Conservation (phyloP, 352 stramenopile genomes). For the Phytophthora cactorum region DNA sequence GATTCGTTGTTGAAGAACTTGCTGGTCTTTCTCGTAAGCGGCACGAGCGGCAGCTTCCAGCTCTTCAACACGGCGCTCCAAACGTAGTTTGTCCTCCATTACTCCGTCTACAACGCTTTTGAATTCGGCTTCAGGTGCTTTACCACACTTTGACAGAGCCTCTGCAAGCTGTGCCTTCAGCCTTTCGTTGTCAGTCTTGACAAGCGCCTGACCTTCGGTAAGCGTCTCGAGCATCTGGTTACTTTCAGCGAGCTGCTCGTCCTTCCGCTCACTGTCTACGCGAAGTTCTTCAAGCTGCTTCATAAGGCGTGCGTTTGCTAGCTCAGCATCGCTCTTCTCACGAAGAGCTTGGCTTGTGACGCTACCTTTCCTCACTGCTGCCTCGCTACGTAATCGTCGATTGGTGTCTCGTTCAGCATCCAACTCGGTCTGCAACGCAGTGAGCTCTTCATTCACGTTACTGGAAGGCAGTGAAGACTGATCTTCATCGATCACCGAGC, state of each 20-base stretch:
- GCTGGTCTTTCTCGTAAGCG: constrained; percentile 40
- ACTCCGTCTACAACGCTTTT: constrained; percentile 16
- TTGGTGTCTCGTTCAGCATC: constrained; percentile 38
- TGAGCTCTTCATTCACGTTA: constrained; percentile 17
- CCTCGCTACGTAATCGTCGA: constrained; percentile 36
- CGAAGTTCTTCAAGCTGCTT: constrained; percentile 42
- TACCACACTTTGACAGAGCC: constrained; percentile 6
- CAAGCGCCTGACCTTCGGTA: constrained; percentile 29
- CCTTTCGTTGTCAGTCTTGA: constrained; percentile 46
- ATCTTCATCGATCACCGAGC: background rate
- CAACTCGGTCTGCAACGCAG: constrained; percentile 42
- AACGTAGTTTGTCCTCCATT: constrained; percentile 22
- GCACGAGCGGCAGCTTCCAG: constrained; percentile 35
- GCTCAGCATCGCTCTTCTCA: constrained; percentile 32
- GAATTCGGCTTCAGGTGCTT: constrained; percentile 6
- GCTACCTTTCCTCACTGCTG: constrained; percentile 13
- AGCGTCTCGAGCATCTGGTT: constrained; percentile 52
- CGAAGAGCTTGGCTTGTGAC: constrained; percentile 17
- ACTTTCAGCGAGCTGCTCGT: constrained; percentile 43
- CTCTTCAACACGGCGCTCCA: constrained; percentile 29
- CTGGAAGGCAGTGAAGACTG: constrained; percentile 3
- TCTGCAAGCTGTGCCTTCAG: constrained; percentile 43
- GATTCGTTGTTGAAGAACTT: constrained; percentile 35
- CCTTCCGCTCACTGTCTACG: constrained; percentile 39
- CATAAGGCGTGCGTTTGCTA: constrained; percentile 26